Base-by-base conservation (phyloP, 208 protist genomes). In the Trypanosoma brucei region DNA sequence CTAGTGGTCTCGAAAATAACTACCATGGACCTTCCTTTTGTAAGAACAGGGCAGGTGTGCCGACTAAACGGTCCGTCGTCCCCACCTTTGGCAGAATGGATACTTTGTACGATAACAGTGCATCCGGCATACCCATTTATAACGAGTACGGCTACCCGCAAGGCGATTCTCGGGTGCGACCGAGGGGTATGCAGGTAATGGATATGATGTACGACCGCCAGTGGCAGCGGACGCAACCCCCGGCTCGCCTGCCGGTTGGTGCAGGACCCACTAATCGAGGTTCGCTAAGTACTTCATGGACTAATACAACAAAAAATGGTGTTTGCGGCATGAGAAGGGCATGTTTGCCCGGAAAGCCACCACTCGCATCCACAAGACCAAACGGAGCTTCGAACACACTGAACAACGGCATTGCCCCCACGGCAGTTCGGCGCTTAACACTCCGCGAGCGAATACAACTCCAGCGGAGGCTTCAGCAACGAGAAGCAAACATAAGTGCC, bases 81-180 rank as follows among this genome's bases (percentile, higher is more conserved):
- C 30, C 44, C 35, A 52, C 56, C 1, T 59, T 68, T 62, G 48
- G 52, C n/a, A 48, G 56, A 42, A 66, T 57, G 54, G 30, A 14
- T 44, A 63, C 48, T 3, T 44, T 73, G 35, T 67, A 67, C n/a
- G 48, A 62, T 22, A 56, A 63, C 31, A 55, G 49, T 38, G 38
- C 14, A 3, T 73, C 59, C 36, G 54, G 61, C 11, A 42, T 62
- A n/a, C 49, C 61, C 14, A 78, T 57, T 61, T 81, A 82, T 37
- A 73, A 84, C 62, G 83, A 89, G 59, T 84, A 86, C 75, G 79
- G 81, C 59, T 57, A 49, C 46, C 59, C 56, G 9, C 33, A 30
- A n/a, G 61, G 59, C 13, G 70, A 58, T 37, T 59, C 59, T 42
- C 83, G 83, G 55, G 76, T 88, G 62, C 83, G 79, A 8, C 70